Conservation (phyloP, 768 basidiomycete genomes). For the Lactarius psammicola region DNA sequence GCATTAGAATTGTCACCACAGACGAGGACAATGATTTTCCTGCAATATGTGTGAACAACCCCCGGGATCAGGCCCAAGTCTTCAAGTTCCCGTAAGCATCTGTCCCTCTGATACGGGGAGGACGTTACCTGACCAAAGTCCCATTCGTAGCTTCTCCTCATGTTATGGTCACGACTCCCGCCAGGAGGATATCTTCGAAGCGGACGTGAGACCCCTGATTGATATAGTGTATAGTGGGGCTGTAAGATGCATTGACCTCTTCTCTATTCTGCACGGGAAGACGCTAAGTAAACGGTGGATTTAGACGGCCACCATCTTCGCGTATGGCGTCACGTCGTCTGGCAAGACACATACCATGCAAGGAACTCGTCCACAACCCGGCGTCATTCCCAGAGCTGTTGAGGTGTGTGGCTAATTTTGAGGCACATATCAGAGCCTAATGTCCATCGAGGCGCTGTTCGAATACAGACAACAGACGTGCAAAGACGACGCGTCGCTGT, state of each 20-base stretch:
- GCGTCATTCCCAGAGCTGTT: slow-evolving; percentile 83
- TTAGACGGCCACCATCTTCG: slow-evolving; percentile 84
- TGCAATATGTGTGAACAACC: slow-evolving; percentile 66
- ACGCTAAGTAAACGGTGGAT: neutral
- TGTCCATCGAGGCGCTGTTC: slow-evolving; percentile 19
- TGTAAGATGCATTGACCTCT: slow-evolving; percentile 42
- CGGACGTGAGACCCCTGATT: slow-evolving; percentile 73
- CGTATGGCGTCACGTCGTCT: slow-evolving; percentile 88
- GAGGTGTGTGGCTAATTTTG: slow-evolving; percentile 43
- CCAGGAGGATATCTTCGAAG: slow-evolving; percentile 75
- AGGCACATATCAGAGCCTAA: neutral
- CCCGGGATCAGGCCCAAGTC: slow-evolving; percentile 63
- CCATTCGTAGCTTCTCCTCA: slow-evolving; percentile 56
- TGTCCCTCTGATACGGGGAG: neutral
- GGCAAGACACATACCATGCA: slow-evolving; percentile 96
- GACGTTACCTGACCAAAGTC: neutral
- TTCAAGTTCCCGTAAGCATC: slow-evolving; percentile 71
- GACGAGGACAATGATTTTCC: slow-evolving; percentile 41
- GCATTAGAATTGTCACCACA: slow-evolving; percentile 50
- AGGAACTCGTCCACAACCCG: slow-evolving; percentile 68
- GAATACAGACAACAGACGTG: slow-evolving; percentile 24
- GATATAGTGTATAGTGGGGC: slow-evolving; percentile 76
- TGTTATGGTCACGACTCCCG: slow-evolving; percentile 69
- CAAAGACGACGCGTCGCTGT: slow-evolving; percentile 45
- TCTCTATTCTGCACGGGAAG: neutral